Base-by-base conservation (phyloP, 2,329 filamentous ascomycete species). In the Pyricularia grisea region DNA sequence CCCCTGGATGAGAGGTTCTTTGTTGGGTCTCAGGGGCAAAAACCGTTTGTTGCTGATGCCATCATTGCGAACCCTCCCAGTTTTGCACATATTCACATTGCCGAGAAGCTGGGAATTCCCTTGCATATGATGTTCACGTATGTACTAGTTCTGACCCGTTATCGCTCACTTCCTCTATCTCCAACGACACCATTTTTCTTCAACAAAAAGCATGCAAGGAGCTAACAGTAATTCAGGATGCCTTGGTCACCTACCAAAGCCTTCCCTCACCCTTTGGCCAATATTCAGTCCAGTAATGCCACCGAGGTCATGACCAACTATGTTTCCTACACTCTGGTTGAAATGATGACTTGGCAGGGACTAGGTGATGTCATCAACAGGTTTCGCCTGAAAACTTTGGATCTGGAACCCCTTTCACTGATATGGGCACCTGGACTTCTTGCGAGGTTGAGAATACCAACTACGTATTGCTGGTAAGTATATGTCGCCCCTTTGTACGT, bases 321-420 rank as follows among this genome's bases (percentile, higher is more conserved):
- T 75, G 92, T 94, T 76, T 90, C 87, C 1, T 95, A 94, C 75
- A 88, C 90, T 0, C 79, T 94, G 33, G 90, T 94, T 1, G 92
- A 94, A 75, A 90, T 92, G 87, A 92, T 94, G 85, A 91, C 93
- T 1, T 97, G 93, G 93, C 93, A 97, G 77, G 94, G 93, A 0
- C 82, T 94, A 0, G 92, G 92, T 2, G 92, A 94, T 76, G 79
- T 94, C 30, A 86, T 94, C 72, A 94, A 94, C 74, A 81, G 87
- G 31, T 93, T 94, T 73, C 84, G 92, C 65, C 83, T 87, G 5
- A 87, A 88, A 68, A 92, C 88, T 0, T 80, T 94, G 0, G 86
- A 85, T 1, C 79, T 94, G 0, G 91, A 94, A 72, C 89, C 90
- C 0, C 87, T 94, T 2, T 91, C 88, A 42, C 91, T 88, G 0